Base-by-base conservation (phyloP, 257 asterid genomes). In the Ophiorrhiza pumila region DNA sequence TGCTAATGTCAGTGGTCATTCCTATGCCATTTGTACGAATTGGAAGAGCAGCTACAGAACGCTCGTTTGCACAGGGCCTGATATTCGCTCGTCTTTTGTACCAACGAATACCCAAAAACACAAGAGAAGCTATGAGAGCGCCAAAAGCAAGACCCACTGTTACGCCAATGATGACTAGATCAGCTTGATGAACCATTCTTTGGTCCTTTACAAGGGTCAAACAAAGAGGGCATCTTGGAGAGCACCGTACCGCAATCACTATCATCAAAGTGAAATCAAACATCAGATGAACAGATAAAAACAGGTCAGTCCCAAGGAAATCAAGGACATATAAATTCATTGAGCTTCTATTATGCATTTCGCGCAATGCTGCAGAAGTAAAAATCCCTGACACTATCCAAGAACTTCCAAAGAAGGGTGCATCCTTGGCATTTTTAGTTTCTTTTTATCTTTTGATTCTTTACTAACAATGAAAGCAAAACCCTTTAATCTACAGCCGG, bases 81-180 rank as follows among this genome's bases (percentile, higher is more conserved):
- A 79, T 86, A 72, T 37, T 75, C 61, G 86, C 78, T 29, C 75
- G 90, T 68, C 68, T 87, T 76, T 83, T 95, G 86, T 80, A 92
- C 96, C 96, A 90, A 55, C 90, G 80, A 71, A 89, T 72, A 71
- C 84, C 93, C 69, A 89, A 79, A 74, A 87, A 85, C 46, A 80
- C 84, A 35, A 95, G 90, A 29, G 77, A 71, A 34, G 98, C 96
- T 71, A 88, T 79, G 71, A 95, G 84, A 81, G 87, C 57, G 23
- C 98, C 96, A 60, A 74, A 87, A 43, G 96, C 88, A 83, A 87
- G 79, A 67, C 98, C 99, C 71, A 82, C 96, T 49, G 90, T 85
- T 63, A 89, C 67, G 56, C 98, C 99, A 77, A 95, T 90, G 45
- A 92, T 80, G 71, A 95, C 91, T 77, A 92, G 81, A 83, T 89